Conservation (phyloP, 78 protist genomes). For the Guillardia theta region DNA sequence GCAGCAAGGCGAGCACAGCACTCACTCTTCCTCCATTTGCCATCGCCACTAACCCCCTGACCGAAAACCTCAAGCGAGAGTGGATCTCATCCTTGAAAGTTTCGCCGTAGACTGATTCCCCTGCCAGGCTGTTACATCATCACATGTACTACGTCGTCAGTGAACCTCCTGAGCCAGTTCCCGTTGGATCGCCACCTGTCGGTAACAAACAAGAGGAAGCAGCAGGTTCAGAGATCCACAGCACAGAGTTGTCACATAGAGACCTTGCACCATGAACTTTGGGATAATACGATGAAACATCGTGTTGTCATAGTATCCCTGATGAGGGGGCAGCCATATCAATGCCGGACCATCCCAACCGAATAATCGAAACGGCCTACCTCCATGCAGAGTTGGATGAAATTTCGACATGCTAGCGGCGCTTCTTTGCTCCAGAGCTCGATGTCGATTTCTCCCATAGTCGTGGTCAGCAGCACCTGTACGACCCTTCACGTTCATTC, state of each 20-base stretch:
- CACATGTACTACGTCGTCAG: no score
- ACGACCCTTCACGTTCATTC: neutral
- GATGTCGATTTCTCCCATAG: slow-evolving; percentile 58
- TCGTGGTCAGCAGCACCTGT: neutral
- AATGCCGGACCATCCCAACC: no score
- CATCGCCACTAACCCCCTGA: slow-evolving; percentile 27
- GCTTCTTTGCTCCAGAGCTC: slow-evolving; percentile 93
- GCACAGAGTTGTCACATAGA: no score
- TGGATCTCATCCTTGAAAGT: slow-evolving; percentile 86
- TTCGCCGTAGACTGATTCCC: slow-evolving; percentile 72
- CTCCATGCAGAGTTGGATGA: slow-evolving; percentile 75
- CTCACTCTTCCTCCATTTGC: slow-evolving; percentile 34
- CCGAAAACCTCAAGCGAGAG: slow-evolving; percentile 54
- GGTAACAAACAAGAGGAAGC: no score
- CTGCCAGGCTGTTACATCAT: no score
- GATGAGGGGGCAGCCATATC: no score
- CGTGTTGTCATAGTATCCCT: slow-evolving; percentile 84
- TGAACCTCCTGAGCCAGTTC: slow-evolving; percentile 78
- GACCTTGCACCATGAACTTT: slow-evolving; percentile 85
- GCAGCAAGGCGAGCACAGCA: no score
- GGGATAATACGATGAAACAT: slow-evolving; percentile 85
- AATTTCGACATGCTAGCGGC: slow-evolving; percentile 82
- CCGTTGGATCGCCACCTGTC: slow-evolving; percentile 94
- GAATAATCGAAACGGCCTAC: neutral
- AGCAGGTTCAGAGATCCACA: no score